Percentiles rank a stretch among this genome's conserved stretches.
phyloP scores from a whole-genome alignment of 805 yeast species.

The Candida michaelii region DNA sequence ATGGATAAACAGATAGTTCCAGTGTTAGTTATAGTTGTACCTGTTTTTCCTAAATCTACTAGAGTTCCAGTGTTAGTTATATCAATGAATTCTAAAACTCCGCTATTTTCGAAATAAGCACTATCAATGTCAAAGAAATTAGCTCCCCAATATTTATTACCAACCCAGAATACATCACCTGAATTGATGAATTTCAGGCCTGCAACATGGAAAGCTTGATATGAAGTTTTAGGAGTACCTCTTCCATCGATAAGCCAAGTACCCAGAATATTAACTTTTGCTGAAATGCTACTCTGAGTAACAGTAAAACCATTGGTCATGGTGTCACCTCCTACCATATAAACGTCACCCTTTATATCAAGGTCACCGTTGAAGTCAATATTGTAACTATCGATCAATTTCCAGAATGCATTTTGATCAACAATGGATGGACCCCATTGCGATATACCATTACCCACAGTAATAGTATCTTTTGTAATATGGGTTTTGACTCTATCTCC shows the following conservation, averaged over 20 bases:
- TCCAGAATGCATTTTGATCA: not conserved
- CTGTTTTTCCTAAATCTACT: constrained; percentile 14
- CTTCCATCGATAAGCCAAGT: not conserved
- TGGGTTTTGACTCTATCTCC: too few relatives aligned
- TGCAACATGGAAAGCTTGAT: not conserved
- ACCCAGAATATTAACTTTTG: not conserved
- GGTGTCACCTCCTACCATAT: not conserved
- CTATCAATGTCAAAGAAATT: constrained; percentile 12
- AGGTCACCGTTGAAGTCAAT: constrained; percentile 1
- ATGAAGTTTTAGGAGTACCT: not conserved
- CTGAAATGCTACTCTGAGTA: not conserved
- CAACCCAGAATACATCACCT: constrained; percentile 22
- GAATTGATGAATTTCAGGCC: constrained; percentile 15
- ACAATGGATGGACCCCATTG: too few relatives aligned
- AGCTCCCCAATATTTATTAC: constrained; percentile 15
- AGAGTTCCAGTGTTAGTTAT: constrained; percentile 5
- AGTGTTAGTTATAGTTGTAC: constrained; percentile 17
- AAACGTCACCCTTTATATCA: not conserved
- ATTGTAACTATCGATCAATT: not conserved
- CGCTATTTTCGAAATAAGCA: constrained; percentile 16
- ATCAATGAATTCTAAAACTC: constrained; percentile 16
- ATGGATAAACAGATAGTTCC: constrained; percentile 27
- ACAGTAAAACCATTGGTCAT: not conserved
- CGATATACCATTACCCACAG: too few relatives aligned
- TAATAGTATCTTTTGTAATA: too few relatives aligned